Base-by-base conservation (phyloP, 1,284 basidiomycete species). In the Cutaneotrichosporon sp. region DNA sequence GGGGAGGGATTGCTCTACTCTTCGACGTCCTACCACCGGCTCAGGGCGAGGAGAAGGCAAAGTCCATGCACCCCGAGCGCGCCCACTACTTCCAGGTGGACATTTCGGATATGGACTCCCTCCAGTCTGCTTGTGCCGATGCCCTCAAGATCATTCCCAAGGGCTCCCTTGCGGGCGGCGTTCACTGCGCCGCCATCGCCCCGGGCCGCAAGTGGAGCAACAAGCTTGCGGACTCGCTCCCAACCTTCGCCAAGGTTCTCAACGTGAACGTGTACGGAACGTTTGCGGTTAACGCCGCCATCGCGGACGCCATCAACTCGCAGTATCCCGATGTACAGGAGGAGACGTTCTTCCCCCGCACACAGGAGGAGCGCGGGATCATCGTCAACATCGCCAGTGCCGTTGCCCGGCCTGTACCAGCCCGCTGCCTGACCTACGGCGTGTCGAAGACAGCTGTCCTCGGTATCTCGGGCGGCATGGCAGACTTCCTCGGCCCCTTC, bases 261-360 rank as follows among this genome's bases (percentile, higher is more conserved):
- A 35, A 62, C 24, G 56, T 66, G 57, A 61, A 65, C 51, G 55
- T 59, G 12, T 55, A 56, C 45, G 65, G 65, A 16, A 67, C 67
- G 1, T 69, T 67, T 51, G 52, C 59, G 19, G 56, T 67, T 39
- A 54, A 64, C 46, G 57, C 65, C 4, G 37, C 35, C 50, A 58
- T 69, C 22, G 59, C 61, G 26, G 67, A 69, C 34, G 65, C 67
- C 4, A 66, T 69, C 62, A 64, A 66, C 54, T 59, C 60, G 17
- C 64, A 62, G 35, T 66, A 63, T 54, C 59, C 59, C 14, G 55
- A 61, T 19, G 47, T 41, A 3, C 38, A 41, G 16, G 38, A 10
- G 20, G 50, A 33, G 59, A 51, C 5, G 45, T 52, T n/a, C 55
- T 55, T 31, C 52, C 31, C 49, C 1, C 43, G 60, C 42, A 45